Evolutionary conservation across 306 rosid species (phyloP).

Genomic region (Lupinus albus): DNA sequence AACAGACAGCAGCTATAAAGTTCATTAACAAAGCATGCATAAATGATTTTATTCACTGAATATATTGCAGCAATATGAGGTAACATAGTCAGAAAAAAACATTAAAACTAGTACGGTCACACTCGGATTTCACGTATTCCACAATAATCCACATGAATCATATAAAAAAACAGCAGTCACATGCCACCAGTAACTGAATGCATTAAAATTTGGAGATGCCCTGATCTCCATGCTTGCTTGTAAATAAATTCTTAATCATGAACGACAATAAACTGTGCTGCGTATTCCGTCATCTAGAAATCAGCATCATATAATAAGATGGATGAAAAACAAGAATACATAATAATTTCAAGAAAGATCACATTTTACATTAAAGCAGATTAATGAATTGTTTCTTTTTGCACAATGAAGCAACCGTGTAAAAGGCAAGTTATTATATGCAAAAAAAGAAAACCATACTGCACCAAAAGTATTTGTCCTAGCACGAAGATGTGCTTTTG

Average conservation of each 20-base stretch:
- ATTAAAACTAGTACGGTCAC: conserved; percentile 6
- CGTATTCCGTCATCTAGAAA: conserved; percentile 25
- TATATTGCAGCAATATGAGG: conserved; percentile 11
- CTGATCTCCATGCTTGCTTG: background rate
- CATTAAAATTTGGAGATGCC: conserved; percentile 25
- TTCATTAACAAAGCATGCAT: conserved; percentile 11
- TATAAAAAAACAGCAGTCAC: conserved; percentile 20
- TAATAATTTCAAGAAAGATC: conserved; percentile 12
- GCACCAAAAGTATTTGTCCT: conserved; percentile 98
- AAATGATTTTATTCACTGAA: background rate
- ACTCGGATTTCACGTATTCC: conserved; percentile 4
- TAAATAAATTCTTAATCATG: conserved; percentile 15
- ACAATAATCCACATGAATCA: conserved; percentile 11
- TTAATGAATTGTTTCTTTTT: conserved; percentile 17
- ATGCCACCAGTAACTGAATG: conserved; percentile 7
- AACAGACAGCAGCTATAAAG: conserved; percentile 16
- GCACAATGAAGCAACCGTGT: conserved; percentile 16
- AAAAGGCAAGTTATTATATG: conserved; percentile 8
- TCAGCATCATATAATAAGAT: conserved; percentile 21
- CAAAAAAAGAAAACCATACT: conserved; percentile 56
- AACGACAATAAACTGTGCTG: conserved; percentile 5
- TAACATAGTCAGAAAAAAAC: background rate
- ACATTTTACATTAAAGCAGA: conserved; percentile 7
- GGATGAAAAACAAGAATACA: conserved; percentile 28
- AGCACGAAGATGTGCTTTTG: conserved; percentile 93